phyloP scores from a whole-genome alignment of 2,329 filamentous ascomycete genomes.

The Talaromyces funiculosus region DNA sequence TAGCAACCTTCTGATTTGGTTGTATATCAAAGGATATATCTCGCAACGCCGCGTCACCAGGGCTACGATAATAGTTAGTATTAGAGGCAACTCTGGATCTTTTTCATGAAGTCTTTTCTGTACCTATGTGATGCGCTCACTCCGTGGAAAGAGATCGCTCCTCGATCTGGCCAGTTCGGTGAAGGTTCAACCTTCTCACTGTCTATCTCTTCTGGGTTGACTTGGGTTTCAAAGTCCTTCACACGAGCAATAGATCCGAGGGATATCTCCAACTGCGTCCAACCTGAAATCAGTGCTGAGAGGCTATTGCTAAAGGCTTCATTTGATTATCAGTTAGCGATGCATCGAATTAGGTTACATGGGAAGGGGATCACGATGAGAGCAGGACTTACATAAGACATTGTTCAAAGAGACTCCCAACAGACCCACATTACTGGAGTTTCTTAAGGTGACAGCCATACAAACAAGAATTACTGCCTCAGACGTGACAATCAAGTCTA shows the following conservation, averaged over 20 bases:
- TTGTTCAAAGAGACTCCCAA: conserved; percentile 52
- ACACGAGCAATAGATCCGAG: conserved; percentile 52
- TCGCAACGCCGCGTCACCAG: background rate
- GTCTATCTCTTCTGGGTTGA: conserved; percentile 20
- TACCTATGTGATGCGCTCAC: too few species aligned
- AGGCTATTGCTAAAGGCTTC: conserved; percentile 21
- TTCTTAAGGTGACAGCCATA: conserved; percentile 42
- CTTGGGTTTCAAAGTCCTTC: conserved; percentile 41
- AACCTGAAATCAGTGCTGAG: conserved; percentile 42
- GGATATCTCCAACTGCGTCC: conserved; percentile 52
- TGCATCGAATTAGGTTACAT: too few species aligned
- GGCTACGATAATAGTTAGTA: background rate
- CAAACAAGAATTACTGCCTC: conserved; percentile 46
- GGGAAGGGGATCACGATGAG: too few species aligned
- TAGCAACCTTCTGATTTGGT: conserved; percentile 5
- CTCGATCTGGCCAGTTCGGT: conserved; percentile 1
- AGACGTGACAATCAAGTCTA: conserved; percentile 47
- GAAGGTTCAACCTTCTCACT: background rate
- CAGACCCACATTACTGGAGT: conserved; percentile 42
- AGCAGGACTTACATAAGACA: conserved; percentile 23
- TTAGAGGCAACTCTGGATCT: too few species aligned
- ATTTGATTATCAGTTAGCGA: background rate
- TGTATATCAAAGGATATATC: background rate
- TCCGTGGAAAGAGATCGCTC: background rate
- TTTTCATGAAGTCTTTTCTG: too few species aligned